These are phyloP conservation scores for Infundibulicybe gibba DNA, from an alignment of 768 basidiomycete genomes.

Conservation along the genomic window DNA sequence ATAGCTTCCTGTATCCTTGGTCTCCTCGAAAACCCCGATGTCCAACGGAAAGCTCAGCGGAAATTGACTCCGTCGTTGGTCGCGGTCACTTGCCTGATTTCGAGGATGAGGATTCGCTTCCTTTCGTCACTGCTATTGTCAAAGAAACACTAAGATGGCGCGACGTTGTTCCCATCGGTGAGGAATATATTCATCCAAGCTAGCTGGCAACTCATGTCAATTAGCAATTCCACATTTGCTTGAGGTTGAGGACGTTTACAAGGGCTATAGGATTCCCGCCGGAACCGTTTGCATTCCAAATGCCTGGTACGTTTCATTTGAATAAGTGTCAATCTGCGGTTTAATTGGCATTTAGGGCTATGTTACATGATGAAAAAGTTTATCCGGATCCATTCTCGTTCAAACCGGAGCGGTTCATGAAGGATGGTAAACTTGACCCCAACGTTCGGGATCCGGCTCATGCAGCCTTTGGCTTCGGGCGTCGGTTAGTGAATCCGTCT, in stretches of 20 bases:
- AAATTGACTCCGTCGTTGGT: constrained; percentile 22
- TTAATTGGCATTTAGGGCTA: constrained; percentile 1
- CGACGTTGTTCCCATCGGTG: constrained; percentile 14
- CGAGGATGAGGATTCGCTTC: constrained; percentile 14
- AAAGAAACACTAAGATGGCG: constrained; percentile 12
- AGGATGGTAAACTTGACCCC: constrained; percentile 1
- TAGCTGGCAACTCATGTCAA: constrained; percentile 15
- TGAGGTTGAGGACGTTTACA: constrained; percentile 17
- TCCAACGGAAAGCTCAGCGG: constrained; percentile 11
- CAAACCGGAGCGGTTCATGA: constrained; percentile 8
- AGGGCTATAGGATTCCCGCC: constrained; percentile 28
- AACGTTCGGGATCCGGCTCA: background rate
- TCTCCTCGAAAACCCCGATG: constrained; percentile 8
- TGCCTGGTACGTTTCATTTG: constrained; percentile 20
- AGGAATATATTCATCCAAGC: background rate
- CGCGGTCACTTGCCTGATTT: constrained; percentile 18
- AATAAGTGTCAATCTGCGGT: background rate
- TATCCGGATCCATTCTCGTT: constrained; percentile 2
- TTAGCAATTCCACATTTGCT: constrained; percentile 20
- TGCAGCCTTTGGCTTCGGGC: constrained; percentile 5
- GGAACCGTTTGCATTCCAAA: constrained; percentile 30
- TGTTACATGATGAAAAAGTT: background rate
- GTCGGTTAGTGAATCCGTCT: background rate
- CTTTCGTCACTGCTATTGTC: constrained; percentile 14
- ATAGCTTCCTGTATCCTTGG: constrained; percentile 7